Conservation (phyloP, 768 basidiomycete species). For the Mycena capillaripes region DNA sequence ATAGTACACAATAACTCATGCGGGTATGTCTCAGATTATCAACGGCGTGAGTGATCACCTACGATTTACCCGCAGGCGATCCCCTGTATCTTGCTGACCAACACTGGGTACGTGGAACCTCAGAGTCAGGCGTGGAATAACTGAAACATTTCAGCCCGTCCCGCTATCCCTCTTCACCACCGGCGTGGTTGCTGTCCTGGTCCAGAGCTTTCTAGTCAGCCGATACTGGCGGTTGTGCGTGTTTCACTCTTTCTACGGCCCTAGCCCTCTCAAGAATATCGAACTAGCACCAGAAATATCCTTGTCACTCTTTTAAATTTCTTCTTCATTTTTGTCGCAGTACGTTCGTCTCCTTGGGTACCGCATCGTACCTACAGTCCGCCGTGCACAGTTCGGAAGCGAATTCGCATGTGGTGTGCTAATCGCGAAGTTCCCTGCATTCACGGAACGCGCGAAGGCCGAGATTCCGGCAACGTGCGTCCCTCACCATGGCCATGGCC, state of each 20-base stretch:
- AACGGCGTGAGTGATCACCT: not conserved
- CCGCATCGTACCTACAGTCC: slow-evolving; percentile 11
- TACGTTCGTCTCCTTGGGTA: slow-evolving; percentile 5
- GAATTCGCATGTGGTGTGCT: slow-evolving; percentile 12
- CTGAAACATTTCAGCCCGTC: slow-evolving; percentile 21
- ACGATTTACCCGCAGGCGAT: slow-evolving; percentile 16
- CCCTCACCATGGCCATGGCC: slow-evolving; percentile 12
- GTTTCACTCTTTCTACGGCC: not conserved
- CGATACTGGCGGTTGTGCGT: no score
- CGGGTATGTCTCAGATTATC: no score
- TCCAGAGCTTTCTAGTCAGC: slow-evolving; percentile 26
- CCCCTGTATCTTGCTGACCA: slow-evolving; percentile 9
- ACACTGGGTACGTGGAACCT: slow-evolving; percentile 18
- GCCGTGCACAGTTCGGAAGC: slow-evolving; percentile 17
- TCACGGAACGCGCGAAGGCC: slow-evolving; percentile 15
- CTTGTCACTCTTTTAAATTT: slow-evolving; percentile 20
- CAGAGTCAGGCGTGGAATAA: slow-evolving; percentile 12
- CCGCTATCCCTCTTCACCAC: slow-evolving; percentile 16
- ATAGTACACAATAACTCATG: slow-evolving; percentile 24
- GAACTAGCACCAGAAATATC: slow-evolving; percentile 18
- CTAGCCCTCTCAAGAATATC: not conserved
- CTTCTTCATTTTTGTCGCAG: no score
- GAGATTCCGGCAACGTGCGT: no score
- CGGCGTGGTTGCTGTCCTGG: slow-evolving; percentile 15
- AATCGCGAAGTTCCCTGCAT: slow-evolving; percentile 10